A percentile compares a stretch with the other conserved stretches of the same genome.
Evolutionary conservation across 2,329 filamentous ascomycete species (phyloP).

Genomic region (Aspergillus brunneoviolaceus): DNA sequence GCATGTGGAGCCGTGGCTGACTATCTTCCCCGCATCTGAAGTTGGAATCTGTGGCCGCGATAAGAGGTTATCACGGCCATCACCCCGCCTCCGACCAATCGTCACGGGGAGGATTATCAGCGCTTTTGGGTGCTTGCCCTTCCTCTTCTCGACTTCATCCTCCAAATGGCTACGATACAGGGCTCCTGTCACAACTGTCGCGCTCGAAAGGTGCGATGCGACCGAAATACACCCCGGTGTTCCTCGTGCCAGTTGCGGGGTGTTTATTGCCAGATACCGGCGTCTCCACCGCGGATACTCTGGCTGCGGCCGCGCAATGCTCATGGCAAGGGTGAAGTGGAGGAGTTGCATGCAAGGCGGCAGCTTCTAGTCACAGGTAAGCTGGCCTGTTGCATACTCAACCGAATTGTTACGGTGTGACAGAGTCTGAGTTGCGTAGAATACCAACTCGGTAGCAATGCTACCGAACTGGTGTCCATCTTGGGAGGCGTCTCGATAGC

Average conservation of each 20-base stretch:
- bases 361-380: not conserved
- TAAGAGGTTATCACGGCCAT: not conserved
- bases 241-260: not conserved
- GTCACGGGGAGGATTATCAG: not conserved
- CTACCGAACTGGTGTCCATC: not conserved
- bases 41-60: too few relatives aligned
- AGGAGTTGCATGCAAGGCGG: constrained; percentile 7
- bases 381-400: too few relatives aligned
- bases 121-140: too few relatives aligned
- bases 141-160: not conserved
- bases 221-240: constrained; percentile 6
- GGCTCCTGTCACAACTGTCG: constrained; percentile 8
- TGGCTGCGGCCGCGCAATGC: constrained; percentile 1
- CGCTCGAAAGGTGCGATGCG: constrained; percentile 12
- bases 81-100: not conserved
- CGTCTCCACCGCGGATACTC: constrained; percentile 4
- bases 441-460: not conserved
- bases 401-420: not conserved
- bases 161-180: not conserved
- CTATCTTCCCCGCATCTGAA: not conserved
- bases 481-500: not conserved
- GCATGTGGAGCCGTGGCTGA: not conserved
- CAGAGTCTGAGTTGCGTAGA: not conserved
- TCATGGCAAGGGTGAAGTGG: not conserved
- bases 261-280: not conserved